These are phyloP conservation scores for Flaveria trinervia DNA, from an alignment of 129 eudicot species.

Conservation along the genomic window DNA sequence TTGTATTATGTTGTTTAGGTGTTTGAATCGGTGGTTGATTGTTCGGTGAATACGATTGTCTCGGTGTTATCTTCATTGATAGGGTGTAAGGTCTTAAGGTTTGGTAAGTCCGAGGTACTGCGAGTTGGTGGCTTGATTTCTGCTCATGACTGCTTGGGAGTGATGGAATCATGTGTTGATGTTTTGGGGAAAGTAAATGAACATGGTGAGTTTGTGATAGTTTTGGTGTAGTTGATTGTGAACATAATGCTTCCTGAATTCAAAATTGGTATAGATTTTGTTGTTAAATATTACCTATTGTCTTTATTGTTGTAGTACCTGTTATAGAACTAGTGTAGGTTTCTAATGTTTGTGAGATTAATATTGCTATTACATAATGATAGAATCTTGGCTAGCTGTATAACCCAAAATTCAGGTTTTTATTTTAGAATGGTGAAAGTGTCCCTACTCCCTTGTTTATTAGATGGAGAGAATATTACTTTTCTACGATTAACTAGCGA, in stretches of 20 bases:
- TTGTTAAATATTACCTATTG: not conserved
- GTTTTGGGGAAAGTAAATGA: slow-evolving; percentile 46
- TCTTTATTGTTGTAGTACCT: not conserved
- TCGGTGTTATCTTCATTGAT: slow-evolving; percentile 50
- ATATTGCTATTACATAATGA: not conserved
- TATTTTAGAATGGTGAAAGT: not conserved
- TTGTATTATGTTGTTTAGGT: slow-evolving; percentile 44
- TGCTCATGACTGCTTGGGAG: slow-evolving; percentile 36
- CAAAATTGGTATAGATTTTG: not conserved
- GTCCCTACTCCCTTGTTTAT: not conserved
- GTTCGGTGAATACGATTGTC: slow-evolving; percentile 52
- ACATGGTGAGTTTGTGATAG: slow-evolving; percentile 36
- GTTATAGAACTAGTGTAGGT: slow-evolving; percentile 3
- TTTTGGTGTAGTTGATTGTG: not conserved
- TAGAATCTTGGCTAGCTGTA: not conserved
- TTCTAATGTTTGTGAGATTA: not conserved
- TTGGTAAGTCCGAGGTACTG: slow-evolving; percentile 36
- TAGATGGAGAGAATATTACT: not conserved
- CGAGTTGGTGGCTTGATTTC: slow-evolving; percentile 52
- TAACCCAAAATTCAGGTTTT: not conserved
- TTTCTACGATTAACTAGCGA: not conserved
- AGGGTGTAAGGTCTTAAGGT: slow-evolving; percentile 43
- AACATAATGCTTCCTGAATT: not conserved
- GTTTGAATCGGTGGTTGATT: slow-evolving; percentile 53
- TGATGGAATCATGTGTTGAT: slow-evolving; percentile 53